Evolutionary conservation across 2,329 filamentous ascomycete species (phyloP).

Genomic region (Penicillium sp.): DNA sequence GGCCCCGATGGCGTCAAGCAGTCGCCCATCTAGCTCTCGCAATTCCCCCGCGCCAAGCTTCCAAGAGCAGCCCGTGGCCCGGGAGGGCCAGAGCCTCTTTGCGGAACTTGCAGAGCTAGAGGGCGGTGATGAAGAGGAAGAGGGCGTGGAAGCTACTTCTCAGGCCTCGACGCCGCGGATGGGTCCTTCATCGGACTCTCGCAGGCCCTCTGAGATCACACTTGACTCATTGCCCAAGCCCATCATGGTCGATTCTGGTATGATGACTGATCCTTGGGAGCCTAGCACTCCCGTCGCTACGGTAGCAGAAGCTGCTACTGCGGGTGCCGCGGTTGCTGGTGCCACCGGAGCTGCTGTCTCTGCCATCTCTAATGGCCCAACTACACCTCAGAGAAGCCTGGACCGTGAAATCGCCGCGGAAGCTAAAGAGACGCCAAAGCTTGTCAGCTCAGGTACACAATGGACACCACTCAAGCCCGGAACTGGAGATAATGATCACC

Average conservation of each 20-base stretch:
- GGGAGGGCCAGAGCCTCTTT: constrained; percentile 76
- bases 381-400: constrained; percentile 23
- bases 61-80: constrained; percentile 49
- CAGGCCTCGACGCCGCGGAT: constrained; percentile 45
- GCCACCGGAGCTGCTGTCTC: constrained; percentile 23
- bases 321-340: constrained; percentile 2
- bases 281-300: constrained; percentile 30
- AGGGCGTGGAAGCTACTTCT: constrained; percentile 54
- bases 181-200: constrained; percentile 30
- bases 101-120: constrained; percentile 84
- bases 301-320: constrained; percentile 18
- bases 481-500: constrained; percentile 29
- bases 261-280: constrained; percentile 64
- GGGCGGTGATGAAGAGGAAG: constrained; percentile 67
- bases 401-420: constrained; percentile 23
- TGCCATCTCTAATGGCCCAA: constrained; percentile 23
- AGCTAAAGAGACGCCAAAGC: constrained; percentile 23
- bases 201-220: constrained; percentile 35
- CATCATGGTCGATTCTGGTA: constrained; percentile 61
- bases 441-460: constrained; percentile 47
- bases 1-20: constrained; percentile 43
- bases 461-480: constrained; percentile 42
- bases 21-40: constrained; percentile 44
- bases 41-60: constrained; percentile 58
- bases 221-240: constrained; percentile 29